Conservation (phyloP, 2,329 filamentous ascomycete genomes). For the Periconia digitata region DNA sequence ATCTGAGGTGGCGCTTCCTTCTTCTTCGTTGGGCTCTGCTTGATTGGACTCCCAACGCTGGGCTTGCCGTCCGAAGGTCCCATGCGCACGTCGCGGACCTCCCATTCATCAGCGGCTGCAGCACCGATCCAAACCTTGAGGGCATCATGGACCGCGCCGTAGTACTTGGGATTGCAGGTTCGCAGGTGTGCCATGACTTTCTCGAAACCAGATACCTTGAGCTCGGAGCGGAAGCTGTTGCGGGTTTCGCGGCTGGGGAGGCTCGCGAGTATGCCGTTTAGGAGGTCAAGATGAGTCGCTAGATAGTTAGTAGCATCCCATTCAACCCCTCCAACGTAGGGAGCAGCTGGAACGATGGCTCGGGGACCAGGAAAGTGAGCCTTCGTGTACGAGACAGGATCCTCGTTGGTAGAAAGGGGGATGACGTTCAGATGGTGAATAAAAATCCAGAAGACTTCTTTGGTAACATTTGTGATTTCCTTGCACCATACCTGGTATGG, state of each 20-base stretch:
- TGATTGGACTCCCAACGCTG: conserved; percentile 30
- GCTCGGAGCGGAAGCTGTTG: conserved; percentile 74
- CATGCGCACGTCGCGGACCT: conserved; percentile 76
- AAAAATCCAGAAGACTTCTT: conserved; percentile 99
- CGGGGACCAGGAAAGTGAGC: conserved; percentile 81
- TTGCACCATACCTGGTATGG: conserved; percentile 95
- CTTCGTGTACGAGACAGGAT: conserved; percentile 52
- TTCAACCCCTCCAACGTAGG: conserved; percentile 95
- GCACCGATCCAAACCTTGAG: conserved; percentile 89
- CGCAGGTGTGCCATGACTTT: conserved; percentile 82
- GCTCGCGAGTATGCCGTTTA: conserved; percentile 87
- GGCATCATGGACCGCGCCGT: conserved; percentile 85
- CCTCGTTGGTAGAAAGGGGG: conserved; percentile 54
- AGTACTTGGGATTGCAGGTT: conserved; percentile 97
- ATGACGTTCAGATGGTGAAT: conserved; percentile 91
- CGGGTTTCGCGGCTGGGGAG: conserved; percentile 70
- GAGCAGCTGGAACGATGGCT: conserved; percentile 88
- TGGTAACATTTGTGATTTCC: conserved; percentile 88
- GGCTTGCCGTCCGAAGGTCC: conserved; percentile 53
- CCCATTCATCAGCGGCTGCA: conserved; percentile 85
- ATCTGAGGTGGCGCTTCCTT: conserved; percentile 39
- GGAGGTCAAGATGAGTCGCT: conserved; percentile 84
- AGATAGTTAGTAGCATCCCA: conserved; percentile 99
- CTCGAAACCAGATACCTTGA: conserved; percentile 86
- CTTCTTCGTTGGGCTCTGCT: conserved; percentile 47